Evolutionary conservation across 176 grass and related monocot genomes (phyloP), one percentile per base, ranked within the genome.

Genomic region (Musa acuminata): DNA sequence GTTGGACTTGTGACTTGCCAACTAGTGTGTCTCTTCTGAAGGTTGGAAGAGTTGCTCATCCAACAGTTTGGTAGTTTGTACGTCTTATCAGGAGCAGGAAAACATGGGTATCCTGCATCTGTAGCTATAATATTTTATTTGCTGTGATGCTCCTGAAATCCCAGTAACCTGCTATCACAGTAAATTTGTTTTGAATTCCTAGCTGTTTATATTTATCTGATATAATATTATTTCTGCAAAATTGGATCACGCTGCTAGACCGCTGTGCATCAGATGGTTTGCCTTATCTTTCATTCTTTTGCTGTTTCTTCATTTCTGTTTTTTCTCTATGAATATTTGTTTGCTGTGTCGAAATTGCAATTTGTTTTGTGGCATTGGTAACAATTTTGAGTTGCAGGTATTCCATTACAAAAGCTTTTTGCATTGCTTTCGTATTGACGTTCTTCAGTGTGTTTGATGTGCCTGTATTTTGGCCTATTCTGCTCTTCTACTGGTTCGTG

Each of bases 401-500:
- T 84, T 88, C 86, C 43, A 64, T 92, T 69, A 73, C 85, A 58
- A 89, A 88, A 82, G 90, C 84, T 2, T 84, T 87, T 72, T 92
- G 87, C 76, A 75, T 89, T 76, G 86, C 83, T 77, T 89, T 92
- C 78, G 50, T 82, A n/a, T 49, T 83, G 84, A 92, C 90, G 65
- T 92, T 92, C 67, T 92, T 92, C 76, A 84, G 84, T n/a, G 51
- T 87, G 59, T 92, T 92, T 22, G 79, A 92, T 20, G 86, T 92
- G 43, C 90, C 87, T 49, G 90, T 92, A 23, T 92, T 92, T 84
- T 92, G 87, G 90, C 90, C 90, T 52, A 92, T 92, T 79, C 84
- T 92, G 68, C 68, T 92, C 49, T 86, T 92, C 69, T 92, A 89
- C 64, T 92, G 87, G 79, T 85, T 85, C 25, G 75, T 84, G 51